These are phyloP conservation scores for Boechera divaricarpa DNA, from an alignment of 345 rosid genomes.

Conservation along the genomic window DNA sequence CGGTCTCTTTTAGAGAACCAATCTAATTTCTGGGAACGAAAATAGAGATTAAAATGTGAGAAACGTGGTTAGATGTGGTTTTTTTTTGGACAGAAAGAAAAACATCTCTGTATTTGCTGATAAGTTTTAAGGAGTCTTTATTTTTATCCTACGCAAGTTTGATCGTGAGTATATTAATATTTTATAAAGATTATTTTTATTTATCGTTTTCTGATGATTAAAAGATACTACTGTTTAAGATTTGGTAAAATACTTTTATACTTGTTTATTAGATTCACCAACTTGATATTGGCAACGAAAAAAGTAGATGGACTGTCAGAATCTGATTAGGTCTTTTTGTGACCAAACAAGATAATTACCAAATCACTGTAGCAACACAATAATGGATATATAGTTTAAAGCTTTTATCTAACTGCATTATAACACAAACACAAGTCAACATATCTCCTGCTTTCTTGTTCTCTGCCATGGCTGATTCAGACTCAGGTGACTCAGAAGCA, in stretches of 20 bases:
- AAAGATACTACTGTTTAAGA: neutral
- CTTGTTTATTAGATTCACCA: conserved; percentile 12
- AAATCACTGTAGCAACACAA: neutral
- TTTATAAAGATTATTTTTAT: neutral
- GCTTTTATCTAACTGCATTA: conserved; percentile 3
- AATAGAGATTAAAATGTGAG: neutral
- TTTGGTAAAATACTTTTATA: neutral
- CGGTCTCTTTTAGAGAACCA: neutral
- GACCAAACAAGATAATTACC: neutral
- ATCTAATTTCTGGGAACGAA: neutral
- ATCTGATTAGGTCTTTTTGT: neutral
- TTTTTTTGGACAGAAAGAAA: no score
- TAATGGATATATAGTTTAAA: neutral
- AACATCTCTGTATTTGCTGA: no score
- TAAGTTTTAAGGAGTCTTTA: no score
- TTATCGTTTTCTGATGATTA: neutral
- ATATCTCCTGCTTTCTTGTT: conserved; percentile 12
- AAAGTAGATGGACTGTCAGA: conserved; percentile 18
- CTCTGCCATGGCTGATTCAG: conserved; percentile 34
- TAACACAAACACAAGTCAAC: conserved; percentile 3
- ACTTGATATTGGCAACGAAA: neutral
- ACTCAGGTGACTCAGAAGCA: conserved; percentile 33
- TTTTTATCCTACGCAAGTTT: neutral
- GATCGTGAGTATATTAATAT: neutral
- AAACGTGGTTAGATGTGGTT: neutral